Evolutionary conservation across 2,329 filamentous ascomycete species (phyloP), one percentile per base, ranked within the genome.

Genomic region (Cordyceps tenuipes): DNA sequence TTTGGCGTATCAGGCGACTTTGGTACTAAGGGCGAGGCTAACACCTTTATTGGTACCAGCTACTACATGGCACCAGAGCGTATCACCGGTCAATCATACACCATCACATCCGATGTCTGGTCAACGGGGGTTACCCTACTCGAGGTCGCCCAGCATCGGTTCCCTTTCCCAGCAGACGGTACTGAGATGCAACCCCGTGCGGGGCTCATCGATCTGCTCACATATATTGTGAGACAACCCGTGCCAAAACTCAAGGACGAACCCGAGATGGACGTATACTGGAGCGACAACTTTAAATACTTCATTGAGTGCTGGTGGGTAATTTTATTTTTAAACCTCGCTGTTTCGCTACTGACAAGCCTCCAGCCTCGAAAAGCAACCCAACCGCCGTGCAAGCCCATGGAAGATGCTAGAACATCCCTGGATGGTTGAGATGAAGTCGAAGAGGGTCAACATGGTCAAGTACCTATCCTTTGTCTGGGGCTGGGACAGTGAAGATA

Each of bases 31-130:
- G 94, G 94, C 58, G 94, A 97, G 72, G 94, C 94, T 65, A 97
- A 97, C 73, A 99, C 94, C 0, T 99, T 99, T 70, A 99, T 99
- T 70, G 94, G 94, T 64, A 99, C 94, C 13, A 96, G 90, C 63
- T 99, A 97, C 73, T 99, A 99, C 79, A 99, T 99, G 94, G 94
- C 94, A 4, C 94, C 94, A 0, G 94, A 99, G 74, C 88, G 94
- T 57, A 99, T 99, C 72, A 97, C 94, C 1, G 94, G 94, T 61
- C 91, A 97, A 77, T 93, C 89, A 54, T 99, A 99, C 75, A 99
- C 93, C 63, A 99, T 99, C 73, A 99, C 93, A 2, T 96, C 91
- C 8, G 94, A 99, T 68, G 94, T 99, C 60, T 99, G 94, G 94
- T 97, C 92, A 47, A 87, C 96, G 8, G 94, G 94, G 64, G 94